Percentiles rank a stretch among this genome's conserved stretches.
These are phyloP conservation scores for Hyaloscypha finlandica DNA, from an alignment of 495 filamentous ascomycete genomes.

Conservation along the genomic window DNA sequence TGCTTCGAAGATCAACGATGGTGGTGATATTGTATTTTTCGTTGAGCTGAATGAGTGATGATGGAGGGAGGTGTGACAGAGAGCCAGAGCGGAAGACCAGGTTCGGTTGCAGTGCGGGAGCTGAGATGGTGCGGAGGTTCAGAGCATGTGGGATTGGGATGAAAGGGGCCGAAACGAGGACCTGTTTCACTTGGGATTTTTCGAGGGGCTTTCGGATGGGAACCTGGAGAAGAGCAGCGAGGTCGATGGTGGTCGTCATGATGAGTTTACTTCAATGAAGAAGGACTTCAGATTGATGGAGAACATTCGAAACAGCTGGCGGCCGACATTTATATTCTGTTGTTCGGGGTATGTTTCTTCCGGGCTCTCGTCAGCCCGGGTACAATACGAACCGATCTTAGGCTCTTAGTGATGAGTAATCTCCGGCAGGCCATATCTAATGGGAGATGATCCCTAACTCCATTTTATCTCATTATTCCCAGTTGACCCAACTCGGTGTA, in stretches of 20 bases:
- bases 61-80: conserved; percentile 39
- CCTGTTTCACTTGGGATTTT: background rate
- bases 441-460: too few relatives aligned
- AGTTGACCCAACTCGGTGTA: too few relatives aligned
- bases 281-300: background rate
- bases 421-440: too few relatives aligned
- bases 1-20: conserved; percentile 47
- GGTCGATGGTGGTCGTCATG: background rate
- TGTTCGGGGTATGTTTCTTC: background rate
- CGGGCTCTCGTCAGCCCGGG: too few relatives aligned
- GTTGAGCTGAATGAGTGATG: conserved; percentile 40
- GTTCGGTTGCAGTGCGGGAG: conserved; percentile 43
- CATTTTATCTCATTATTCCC: too few relatives aligned
- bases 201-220: background rate
- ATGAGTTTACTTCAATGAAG: background rate
- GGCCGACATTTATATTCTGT: background rate
- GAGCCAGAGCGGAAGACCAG: conserved; percentile 56
- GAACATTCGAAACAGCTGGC: background rate
- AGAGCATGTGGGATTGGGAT: conserved; percentile 46
- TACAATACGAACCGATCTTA: too few relatives aligned
- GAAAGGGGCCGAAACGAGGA: conserved; percentile 15
- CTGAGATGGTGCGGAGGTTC: conserved; percentile 50
- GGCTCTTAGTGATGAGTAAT: too few relatives aligned
- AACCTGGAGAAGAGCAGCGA: background rate
- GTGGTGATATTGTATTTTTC: conserved; percentile 40